Percentiles rank a stretch among this genome's conserved stretches.
phyloP scores from a whole-genome alignment of 169 alveolate species.

The Toxoplasma gondii region DNA sequence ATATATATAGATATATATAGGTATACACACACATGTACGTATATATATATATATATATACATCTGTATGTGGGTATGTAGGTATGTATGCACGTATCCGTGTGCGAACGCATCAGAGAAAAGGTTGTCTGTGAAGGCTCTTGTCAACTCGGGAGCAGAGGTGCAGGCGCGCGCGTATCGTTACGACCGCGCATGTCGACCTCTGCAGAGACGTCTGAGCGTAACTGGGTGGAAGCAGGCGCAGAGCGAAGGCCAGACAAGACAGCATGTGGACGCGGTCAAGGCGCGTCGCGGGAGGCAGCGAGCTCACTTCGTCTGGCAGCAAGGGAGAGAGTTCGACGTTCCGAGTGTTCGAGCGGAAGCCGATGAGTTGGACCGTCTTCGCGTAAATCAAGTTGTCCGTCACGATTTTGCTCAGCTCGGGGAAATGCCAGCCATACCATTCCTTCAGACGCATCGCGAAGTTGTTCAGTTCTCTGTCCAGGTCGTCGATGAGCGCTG shows the following conservation, averaged over 20 bases:
- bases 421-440: slow-evolving; percentile 99
- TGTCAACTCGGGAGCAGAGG: no score
- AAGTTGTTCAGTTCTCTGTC: slow-evolving; percentile 95
- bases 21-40: no score
- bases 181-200: no score
- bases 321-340: slow-evolving; percentile 35
- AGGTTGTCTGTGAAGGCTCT: no score
- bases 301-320: slow-evolving; percentile 49
- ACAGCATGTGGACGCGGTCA: neutral
- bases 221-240: no score
- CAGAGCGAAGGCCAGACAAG: neutral
- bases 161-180: no score
- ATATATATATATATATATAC: no score
- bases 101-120: no score
- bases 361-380: slow-evolving; percentile 69
- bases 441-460: slow-evolving; percentile 92
- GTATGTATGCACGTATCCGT: no score
- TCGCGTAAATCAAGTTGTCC: slow-evolving; percentile 94
- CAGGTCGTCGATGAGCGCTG: slow-evolving; percentile 88
- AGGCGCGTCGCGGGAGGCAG: neutral
- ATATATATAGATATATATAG: no score
- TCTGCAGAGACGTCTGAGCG: no score
- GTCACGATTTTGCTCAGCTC: slow-evolving; percentile 96
- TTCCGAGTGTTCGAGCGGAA: slow-evolving; percentile 52
- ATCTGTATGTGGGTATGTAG: no score